phyloP scores from a whole-genome alignment of 78 protist species.

The Tieghemostelium lacteum region DNA sequence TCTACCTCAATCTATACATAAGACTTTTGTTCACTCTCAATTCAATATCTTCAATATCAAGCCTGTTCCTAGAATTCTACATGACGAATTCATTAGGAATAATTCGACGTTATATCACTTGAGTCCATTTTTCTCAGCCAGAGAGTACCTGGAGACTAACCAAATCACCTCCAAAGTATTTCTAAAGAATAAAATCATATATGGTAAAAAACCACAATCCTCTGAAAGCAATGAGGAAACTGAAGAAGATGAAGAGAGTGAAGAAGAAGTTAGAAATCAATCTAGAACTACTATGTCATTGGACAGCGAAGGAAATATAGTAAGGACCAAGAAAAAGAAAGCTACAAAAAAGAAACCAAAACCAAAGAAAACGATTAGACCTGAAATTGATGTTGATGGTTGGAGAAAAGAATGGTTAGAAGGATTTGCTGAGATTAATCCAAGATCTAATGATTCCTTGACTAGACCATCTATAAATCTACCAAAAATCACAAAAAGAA shows the following conservation, averaged over 20 bases:
- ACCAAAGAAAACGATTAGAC: background rate
- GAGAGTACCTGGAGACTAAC: background rate
- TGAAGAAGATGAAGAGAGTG: background rate
- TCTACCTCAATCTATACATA: background rate
- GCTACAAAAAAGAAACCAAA: slow-evolving; percentile 6
- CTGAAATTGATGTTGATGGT: slow-evolving; percentile 12
- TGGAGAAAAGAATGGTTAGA: slow-evolving; percentile 52
- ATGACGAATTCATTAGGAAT: background rate
- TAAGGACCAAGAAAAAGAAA: too few relatives aligned
- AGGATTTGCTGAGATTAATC: slow-evolving; percentile 8
- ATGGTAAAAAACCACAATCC: background rate
- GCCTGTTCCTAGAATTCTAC: background rate
- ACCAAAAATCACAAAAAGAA: background rate
- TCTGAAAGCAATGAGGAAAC: background rate
- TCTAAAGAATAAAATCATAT: background rate
- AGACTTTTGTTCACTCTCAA: background rate
- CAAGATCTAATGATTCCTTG: background rate
- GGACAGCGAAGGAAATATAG: slow-evolving; percentile 7
- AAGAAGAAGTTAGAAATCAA: background rate
- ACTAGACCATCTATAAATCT: background rate
- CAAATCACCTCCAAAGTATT: too few relatives aligned
- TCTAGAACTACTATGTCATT: background rate
- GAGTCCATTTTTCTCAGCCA: slow-evolving; percentile 17
- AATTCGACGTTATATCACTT: slow-evolving; percentile 15
- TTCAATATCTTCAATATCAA: background rate